Base-by-base conservation (phyloP, 495 filamentous ascomycete species). In the Cercophora newfieldiana region DNA sequence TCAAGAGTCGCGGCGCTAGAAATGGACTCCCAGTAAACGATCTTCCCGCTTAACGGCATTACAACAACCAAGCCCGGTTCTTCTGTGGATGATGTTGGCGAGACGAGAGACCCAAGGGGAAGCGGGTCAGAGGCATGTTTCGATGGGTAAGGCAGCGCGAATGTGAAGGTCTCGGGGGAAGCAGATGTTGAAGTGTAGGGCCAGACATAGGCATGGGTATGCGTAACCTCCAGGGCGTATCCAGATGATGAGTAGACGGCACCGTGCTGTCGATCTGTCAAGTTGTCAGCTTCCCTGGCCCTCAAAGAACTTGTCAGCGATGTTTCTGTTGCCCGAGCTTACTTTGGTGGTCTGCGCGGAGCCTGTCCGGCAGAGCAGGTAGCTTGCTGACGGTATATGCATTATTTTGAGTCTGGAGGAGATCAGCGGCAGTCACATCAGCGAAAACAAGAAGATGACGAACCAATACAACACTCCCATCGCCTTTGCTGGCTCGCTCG, bases 21-120 rank as follows among this genome's bases (percentile, higher is more conserved):
- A 55, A 98, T 88, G 26, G 91, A 93, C 73, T 98, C 96, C 94
- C 94, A 99, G 76, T 94, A 99, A 37, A 89, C 86, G 54, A 98
- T 85, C 74, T 88, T 94, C 29, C 95, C 95, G 33, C 83, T 92
- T 19, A 84, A 84, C 1, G 93, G 92, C 78, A 92, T 89, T 12
- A 99, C 81, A 14, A 97, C 81, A 21, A 99, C 86, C 14, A 98
- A 80, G 2, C 94, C 95, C 2, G 94, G 91, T 50, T 93, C 90
- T 18, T 85, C 83, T 24, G 87, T 88, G 25, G 89, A 86, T 16
- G 88, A 87, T 37, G 89, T 90, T 1, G 91, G 83, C 2, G 85
- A 88, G 12, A 97, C 86, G 19, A 99, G 82, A 53, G 89, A 82
- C 33, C 93, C 96, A 19, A 97, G 80, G 2, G 95, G 94, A 21